Evolutionary conservation across 2,329 filamentous ascomycete species (phyloP).

Genomic region (Aspergillus sp.): DNA sequence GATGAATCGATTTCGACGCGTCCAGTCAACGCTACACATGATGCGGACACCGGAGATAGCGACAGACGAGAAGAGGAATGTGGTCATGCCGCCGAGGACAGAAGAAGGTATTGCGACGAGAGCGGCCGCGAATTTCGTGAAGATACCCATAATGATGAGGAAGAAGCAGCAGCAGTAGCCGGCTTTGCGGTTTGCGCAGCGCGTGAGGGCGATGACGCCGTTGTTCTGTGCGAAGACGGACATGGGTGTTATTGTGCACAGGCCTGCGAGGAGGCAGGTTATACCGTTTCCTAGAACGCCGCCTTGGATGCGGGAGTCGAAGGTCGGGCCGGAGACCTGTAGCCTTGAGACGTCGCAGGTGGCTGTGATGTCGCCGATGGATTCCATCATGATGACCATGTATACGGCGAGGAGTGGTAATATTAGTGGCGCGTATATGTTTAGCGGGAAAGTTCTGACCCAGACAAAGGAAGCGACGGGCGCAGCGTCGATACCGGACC

Average conservation of each 20-base stretch:
- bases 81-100: conserved; percentile 53
- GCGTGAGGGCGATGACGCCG: conserved; percentile 66
- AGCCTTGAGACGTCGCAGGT: conserved; percentile 66
- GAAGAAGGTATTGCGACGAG: conserved; percentile 63
- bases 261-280: conserved; percentile 62
- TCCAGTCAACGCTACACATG: conserved; percentile 62
- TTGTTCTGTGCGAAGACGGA: conserved; percentile 69
- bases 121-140: conserved; percentile 69
- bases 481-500: conserved; percentile 58
- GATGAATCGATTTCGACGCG: conserved; percentile 65
- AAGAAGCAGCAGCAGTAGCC: conserved; percentile 67
- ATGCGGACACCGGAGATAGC: conserved; percentile 67
- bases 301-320: conserved; percentile 69
- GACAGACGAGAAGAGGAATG: conserved; percentile 67
- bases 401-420: conserved; percentile 59
- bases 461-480: conserved; percentile 68
- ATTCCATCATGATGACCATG: conserved; percentile 67
- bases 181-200: conserved; percentile 67
- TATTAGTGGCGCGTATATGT: conserved; percentile 65
- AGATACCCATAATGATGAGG: conserved; percentile 68
- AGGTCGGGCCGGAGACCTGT: conserved; percentile 62
- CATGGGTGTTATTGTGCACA: conserved; percentile 69
- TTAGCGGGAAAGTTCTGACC: conserved; percentile 67
- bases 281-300: conserved; percentile 67
- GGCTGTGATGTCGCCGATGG: conserved; percentile 67